These are phyloP conservation scores for Fragaria vesca DNA, from an alignment of 306 rosid species.

Conservation along the genomic window DNA sequence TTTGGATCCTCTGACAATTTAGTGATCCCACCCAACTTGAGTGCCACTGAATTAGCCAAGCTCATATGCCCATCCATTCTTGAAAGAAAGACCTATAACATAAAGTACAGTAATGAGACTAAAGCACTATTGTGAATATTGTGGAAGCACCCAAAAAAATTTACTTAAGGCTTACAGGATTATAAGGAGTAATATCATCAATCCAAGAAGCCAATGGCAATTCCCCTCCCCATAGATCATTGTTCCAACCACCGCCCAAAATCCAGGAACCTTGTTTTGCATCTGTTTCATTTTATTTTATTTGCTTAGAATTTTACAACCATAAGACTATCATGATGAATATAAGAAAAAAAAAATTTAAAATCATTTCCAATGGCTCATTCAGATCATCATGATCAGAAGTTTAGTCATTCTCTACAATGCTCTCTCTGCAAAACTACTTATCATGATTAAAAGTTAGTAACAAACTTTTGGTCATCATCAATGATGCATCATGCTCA, in stretches of 20 bases:
- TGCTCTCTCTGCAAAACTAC: not conserved
- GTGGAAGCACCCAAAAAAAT: slow-evolving; percentile 13
- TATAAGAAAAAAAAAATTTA: not conserved
- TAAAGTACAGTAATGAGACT: slow-evolving; percentile 5
- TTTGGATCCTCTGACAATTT: slow-evolving; percentile 55
- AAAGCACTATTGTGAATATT: not conserved
- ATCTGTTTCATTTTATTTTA: slow-evolving; percentile 37
- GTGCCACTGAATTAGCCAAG: slow-evolving; percentile 71
- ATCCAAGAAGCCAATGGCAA: slow-evolving; percentile 78
- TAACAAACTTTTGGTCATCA: not conserved
- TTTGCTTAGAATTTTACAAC: not conserved
- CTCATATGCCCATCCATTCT: slow-evolving; percentile 89
- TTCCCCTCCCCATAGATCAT: slow-evolving; percentile 87
- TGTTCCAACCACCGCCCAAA: slow-evolving; percentile 96
- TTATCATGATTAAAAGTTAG: not conserved
- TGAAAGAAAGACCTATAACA: slow-evolving; percentile 67
- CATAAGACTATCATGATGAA: no score
- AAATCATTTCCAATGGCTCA: not conserved
- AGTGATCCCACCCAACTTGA: slow-evolving; percentile 61
- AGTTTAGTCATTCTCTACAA: not conserved
- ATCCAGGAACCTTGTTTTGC: slow-evolving; percentile 74
- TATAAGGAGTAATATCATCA: slow-evolving; percentile 59
- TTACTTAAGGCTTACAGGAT: slow-evolving; percentile 60
- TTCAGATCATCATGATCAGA: not conserved
- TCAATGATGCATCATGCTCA: not conserved